These are phyloP conservation scores for Ogataea nakhonphanomensis DNA, from an alignment of 805 yeast species.

Conservation along the genomic window DNA sequence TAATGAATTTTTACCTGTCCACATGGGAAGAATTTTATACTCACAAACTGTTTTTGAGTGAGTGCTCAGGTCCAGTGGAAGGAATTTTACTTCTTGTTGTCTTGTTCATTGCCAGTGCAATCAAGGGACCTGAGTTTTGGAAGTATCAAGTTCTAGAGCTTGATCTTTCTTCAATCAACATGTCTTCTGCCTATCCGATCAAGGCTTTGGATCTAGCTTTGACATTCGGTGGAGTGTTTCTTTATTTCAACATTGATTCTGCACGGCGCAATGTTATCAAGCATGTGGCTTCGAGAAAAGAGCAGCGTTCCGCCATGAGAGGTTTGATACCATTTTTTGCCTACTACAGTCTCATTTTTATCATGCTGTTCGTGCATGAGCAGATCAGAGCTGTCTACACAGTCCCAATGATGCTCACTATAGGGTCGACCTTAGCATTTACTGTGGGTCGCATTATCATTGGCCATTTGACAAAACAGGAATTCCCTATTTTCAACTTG, in stretches of 20 bases:
- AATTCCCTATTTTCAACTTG: slow-evolving; percentile 69
- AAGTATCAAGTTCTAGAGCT: slow-evolving; percentile 36
- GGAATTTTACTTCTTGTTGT: slow-evolving; percentile 68
- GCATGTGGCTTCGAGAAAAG: slow-evolving; percentile 33
- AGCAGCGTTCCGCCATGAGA: slow-evolving; percentile 36
- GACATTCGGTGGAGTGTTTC: slow-evolving; percentile 49
- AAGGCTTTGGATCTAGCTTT: slow-evolving; percentile 43
- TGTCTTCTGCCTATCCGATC: slow-evolving; percentile 28
- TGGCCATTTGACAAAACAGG: slow-evolving; percentile 78
- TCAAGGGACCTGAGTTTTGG: slow-evolving; percentile 72
- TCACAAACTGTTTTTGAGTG: slow-evolving; percentile 71
- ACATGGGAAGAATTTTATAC: slow-evolving; percentile 98
- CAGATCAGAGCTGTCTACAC: slow-evolving; percentile 42
- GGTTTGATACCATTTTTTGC: slow-evolving; percentile 69
- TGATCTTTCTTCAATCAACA: slow-evolving; percentile 36
- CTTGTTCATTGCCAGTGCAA: slow-evolving; percentile 59
- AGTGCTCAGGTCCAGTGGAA: slow-evolving; percentile 92
- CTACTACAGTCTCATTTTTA: slow-evolving; percentile 47
- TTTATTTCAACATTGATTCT: slow-evolving; percentile 61
- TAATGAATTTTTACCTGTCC: slow-evolving; percentile 79
- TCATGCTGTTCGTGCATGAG: slow-evolving; percentile 50
- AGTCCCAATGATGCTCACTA: slow-evolving; percentile 60
- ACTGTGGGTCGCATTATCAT: slow-evolving; percentile 88
- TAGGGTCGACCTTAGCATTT: slow-evolving; percentile 76
- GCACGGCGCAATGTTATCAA: slow-evolving; percentile 60